Evolutionary conservation across 1,284 basidiomycete genomes (phyloP), one percentile per base, ranked within the genome.

Genomic region (Pascua guehoae): DNA sequence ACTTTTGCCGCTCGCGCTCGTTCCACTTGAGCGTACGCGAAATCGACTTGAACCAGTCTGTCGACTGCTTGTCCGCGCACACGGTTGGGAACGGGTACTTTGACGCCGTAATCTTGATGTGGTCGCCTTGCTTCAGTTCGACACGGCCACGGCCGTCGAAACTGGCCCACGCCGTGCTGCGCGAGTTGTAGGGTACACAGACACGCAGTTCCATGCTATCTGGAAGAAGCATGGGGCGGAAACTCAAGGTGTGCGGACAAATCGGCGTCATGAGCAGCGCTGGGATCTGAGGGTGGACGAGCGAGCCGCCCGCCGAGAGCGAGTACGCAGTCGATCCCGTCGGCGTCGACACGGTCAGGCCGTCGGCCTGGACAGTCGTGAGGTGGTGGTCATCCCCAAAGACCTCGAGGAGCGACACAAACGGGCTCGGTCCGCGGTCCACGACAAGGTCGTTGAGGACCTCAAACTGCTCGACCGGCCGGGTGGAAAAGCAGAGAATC

Each of bases 331-430:
- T 99, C 0, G 95, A 98, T 10, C 95, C 95, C 0, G 95, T 98
- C 1, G 95, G 95, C 0, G 95, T 99, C 2, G 96, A 89, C 14
- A 98, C 88, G 38, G 90, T 94, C 32, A 99, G 80, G 3, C 96
- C 96, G 71, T 99, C 96, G 0, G 95, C 96, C 78, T 98, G 96
- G 1, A 98, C 96, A 0, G 96, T 99, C 0, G 96, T 99, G 83
- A 99, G 87, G 79, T 98, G 96, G 74, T 98, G 91, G 67, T 99
- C 95, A 70, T 99, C 96, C 92, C 95, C 95, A 69, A 98, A 99
- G 14, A 99, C 82, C 77, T 99, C 96, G 57, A 99, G 80, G 69
- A 94, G 81, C 69, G 90, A 94, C 72, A 99, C 94, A 76, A 94
- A 99, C 5, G 96, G 96, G 74, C 92, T 97, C 18, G 96, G 96